Evolutionary conservation across 2,329 filamentous ascomycete species (phyloP).

Genomic region (Alternaria gaisen): DNA sequence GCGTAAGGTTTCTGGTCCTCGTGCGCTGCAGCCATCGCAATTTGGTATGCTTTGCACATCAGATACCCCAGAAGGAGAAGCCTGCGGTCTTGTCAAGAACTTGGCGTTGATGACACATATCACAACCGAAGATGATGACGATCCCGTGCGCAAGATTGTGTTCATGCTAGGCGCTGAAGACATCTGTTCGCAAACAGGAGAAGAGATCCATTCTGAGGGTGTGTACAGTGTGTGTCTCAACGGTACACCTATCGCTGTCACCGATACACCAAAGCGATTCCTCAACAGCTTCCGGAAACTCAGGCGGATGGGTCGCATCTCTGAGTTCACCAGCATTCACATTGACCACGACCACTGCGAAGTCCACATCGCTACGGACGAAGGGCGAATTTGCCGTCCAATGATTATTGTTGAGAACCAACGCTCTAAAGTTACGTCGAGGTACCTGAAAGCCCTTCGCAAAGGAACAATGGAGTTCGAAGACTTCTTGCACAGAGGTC

Average conservation of each 20-base stretch:
- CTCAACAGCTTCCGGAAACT: conserved; percentile 84
- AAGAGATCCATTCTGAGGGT: conserved; percentile 84
- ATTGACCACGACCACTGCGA: conserved; percentile 92
- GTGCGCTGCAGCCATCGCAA: conserved; percentile 95
- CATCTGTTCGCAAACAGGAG: conserved; percentile 80
- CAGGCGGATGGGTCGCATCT: conserved; percentile 88
- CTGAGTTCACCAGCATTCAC: conserved; percentile 95
- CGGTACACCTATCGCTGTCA: conserved; percentile 90
- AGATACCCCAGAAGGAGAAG: conserved; percentile 98
- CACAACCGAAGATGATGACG: conserved; percentile 94
- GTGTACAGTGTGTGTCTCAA: conserved; percentile 94
- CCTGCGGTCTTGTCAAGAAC: conserved; percentile 97
- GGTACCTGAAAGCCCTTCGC: conserved; percentile 82
- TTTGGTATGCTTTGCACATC: conserved; percentile 98
- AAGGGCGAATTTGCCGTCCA: conserved; percentile 94
- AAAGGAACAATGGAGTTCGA: conserved; percentile 89
- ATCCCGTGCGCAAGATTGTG: conserved; percentile 84
- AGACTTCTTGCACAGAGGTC: conserved; percentile 86
- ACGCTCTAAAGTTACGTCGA: conserved; percentile 78
- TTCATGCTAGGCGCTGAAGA: conserved; percentile 87
- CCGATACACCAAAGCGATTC: conserved; percentile 85
- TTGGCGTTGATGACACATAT: conserved; percentile 99
- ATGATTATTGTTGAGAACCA: conserved; percentile 94
- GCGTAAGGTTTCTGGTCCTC: conserved; percentile 91
- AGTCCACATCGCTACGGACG: conserved; percentile 95